Evolutionary conservation across 768 basidiomycete species (phyloP).

Genomic region (Jaapia argillacea): DNA sequence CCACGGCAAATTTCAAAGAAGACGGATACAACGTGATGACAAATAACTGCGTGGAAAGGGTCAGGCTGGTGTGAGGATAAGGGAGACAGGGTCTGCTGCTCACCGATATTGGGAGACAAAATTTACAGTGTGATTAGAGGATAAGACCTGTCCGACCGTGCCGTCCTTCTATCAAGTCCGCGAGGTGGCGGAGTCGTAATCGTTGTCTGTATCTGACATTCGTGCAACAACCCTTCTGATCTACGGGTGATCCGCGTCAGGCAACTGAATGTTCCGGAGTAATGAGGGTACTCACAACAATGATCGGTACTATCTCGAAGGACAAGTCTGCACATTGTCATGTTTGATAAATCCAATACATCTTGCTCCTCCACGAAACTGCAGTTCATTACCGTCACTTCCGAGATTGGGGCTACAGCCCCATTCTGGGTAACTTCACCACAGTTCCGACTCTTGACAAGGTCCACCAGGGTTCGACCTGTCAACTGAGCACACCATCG

Average conservation of each 20-base stretch:
- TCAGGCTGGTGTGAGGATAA: too few relatives aligned
- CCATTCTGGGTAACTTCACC: slow-evolving; percentile 1
- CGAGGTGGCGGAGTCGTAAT: slow-evolving; percentile 30
- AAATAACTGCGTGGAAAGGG: neutral
- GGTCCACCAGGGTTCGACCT: slow-evolving; percentile 37
- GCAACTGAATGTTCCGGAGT: neutral
- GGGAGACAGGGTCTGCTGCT: too few relatives aligned
- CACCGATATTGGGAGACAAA: too few relatives aligned
- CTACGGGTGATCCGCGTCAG: slow-evolving; percentile 19
- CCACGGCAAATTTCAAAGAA: neutral
- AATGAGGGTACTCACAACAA: slow-evolving; percentile 34
- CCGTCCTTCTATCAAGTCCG: too few relatives aligned
- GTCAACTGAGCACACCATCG: slow-evolving; percentile 50
- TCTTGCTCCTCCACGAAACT: slow-evolving; percentile 44
- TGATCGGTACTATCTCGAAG: slow-evolving; percentile 32
- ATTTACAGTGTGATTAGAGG: too few relatives aligned
- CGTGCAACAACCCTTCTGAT: slow-evolving; percentile 37
- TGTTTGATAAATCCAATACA: slow-evolving; percentile 37
- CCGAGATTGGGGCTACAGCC: slow-evolving; percentile 23
- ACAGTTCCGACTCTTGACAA: slow-evolving; percentile 31
- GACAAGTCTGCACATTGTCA: slow-evolving; percentile 37
- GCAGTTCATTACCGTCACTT: slow-evolving; percentile 46
- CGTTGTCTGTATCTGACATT: slow-evolving; percentile 47
- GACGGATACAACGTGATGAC: neutral
- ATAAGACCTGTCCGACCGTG: too few relatives aligned